phyloP scores from a whole-genome alignment of 2,329 filamentous ascomycete species.

The Cercospora janseana region DNA sequence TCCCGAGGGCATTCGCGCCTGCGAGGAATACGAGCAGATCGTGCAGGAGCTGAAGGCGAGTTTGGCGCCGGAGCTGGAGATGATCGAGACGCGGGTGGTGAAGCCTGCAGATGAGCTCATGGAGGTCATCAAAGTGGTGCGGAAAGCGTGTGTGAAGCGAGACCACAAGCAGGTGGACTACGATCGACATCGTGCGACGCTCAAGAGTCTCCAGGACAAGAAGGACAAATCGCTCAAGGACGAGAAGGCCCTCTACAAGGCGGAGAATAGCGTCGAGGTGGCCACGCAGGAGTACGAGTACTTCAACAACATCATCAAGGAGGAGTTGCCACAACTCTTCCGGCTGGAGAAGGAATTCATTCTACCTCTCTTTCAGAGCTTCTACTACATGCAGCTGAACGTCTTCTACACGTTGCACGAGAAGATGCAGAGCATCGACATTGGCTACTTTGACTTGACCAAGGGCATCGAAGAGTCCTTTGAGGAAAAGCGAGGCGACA shows the following conservation, averaged over 20 bases:
- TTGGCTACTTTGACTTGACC: slow-evolving; percentile 93
- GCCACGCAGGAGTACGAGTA: slow-evolving; percentile 96
- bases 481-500: slow-evolving; percentile 80
- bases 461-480: slow-evolving; percentile 91
- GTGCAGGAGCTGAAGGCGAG: slow-evolving; percentile 88
- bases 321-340: slow-evolving; percentile 91
- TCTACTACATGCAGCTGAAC: slow-evolving; percentile 99
- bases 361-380: slow-evolving; percentile 93
- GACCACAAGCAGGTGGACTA: slow-evolving; percentile 98
- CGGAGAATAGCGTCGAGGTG: slow-evolving; percentile 84
- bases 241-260: slow-evolving; percentile 95
- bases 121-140: slow-evolving; percentile 91
- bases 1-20: slow-evolving; percentile 87
- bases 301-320: slow-evolving; percentile 95
- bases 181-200: slow-evolving; percentile 74
- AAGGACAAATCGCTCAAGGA: slow-evolving; percentile 96
- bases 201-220: slow-evolving; percentile 97
- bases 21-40: slow-evolving; percentile 91
- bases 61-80: slow-evolving; percentile 86
- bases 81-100: slow-evolving; percentile 92
- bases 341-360: slow-evolving; percentile 90
- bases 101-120: slow-evolving; percentile 89
- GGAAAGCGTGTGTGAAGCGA: slow-evolving; percentile 82
- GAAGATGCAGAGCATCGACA: slow-evolving; percentile 95
- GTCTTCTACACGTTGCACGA: slow-evolving; percentile 98